Evolutionary conservation across 805 yeast species (phyloP).

Genomic region (Zygosaccharomyces bisporus): DNA sequence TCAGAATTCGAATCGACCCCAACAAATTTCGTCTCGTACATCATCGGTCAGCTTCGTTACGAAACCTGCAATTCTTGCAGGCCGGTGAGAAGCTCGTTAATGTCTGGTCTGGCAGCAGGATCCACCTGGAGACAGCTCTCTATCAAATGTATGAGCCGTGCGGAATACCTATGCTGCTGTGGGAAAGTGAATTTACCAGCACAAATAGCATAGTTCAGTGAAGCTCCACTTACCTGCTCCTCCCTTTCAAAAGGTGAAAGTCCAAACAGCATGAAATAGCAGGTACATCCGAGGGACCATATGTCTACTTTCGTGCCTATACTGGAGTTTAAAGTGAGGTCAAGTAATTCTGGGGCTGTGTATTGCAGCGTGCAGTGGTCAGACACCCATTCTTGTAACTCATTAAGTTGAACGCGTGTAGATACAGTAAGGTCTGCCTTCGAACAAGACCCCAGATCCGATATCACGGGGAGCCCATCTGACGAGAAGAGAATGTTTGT

Average conservation of each 20-base stretch:
- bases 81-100: slow-evolving; percentile 53
- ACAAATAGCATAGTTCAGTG: slow-evolving; percentile 67
- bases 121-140: slow-evolving; percentile 58
- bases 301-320: slow-evolving; percentile 67
- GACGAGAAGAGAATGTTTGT: slow-evolving; percentile 79
- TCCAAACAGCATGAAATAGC: slow-evolving; percentile 74
- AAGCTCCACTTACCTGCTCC: slow-evolving; percentile 78
- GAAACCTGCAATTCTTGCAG: slow-evolving; percentile 43
- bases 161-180: slow-evolving; percentile 42
- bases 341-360: slow-evolving; percentile 86
- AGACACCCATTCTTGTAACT: slow-evolving; percentile 65
- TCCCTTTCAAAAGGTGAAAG: slow-evolving; percentile 84
- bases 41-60: not conserved
- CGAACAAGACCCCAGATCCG: slow-evolving; percentile 79
- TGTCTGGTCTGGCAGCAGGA: slow-evolving; percentile 57
- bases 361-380: slow-evolving; percentile 85
- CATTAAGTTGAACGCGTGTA: slow-evolving; percentile 65
- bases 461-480: slow-evolving; percentile 71
- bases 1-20: not conserved
- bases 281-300: slow-evolving; percentile 87
- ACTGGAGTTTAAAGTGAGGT: slow-evolving; percentile 60
- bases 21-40: not conserved
- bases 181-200: slow-evolving; percentile 55
- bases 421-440: slow-evolving; percentile 53
- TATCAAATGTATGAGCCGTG: slow-evolving; percentile 54